phyloP scores from a whole-genome alignment of 306 rosid genomes.

The Hippophae tibetana region DNA sequence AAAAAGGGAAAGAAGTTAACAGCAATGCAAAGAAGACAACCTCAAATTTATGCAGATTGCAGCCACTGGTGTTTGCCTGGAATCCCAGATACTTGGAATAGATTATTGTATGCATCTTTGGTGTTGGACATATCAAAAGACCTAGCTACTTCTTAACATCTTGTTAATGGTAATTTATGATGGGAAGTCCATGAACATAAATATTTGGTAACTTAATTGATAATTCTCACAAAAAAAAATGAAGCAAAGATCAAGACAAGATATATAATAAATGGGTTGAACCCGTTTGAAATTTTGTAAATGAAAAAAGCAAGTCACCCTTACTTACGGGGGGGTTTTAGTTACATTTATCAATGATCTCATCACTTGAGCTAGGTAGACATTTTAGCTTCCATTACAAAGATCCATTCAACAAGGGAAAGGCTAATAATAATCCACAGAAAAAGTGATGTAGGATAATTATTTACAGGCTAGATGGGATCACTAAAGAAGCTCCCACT shows the following conservation, averaged over 20 bases:
- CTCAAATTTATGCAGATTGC: slow-evolving; percentile 22
- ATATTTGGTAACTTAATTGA: too few species aligned
- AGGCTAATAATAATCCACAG: slow-evolving; percentile 4
- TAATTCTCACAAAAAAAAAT: too few species aligned
- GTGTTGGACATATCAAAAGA: slow-evolving; percentile 8
- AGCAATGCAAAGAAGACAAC: slow-evolving; percentile 1
- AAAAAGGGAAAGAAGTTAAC: slow-evolving; percentile 15
- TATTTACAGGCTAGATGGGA: slow-evolving; percentile 24
- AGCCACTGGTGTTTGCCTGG: slow-evolving; percentile 48
- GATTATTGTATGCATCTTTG: slow-evolving; percentile 24
- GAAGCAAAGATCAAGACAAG: too few species aligned
- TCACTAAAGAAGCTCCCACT: slow-evolving; percentile 77
- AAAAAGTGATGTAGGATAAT: slow-evolving; percentile 8
- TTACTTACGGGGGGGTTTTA: too few species aligned
- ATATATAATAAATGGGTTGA: too few species aligned
- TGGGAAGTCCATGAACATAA: too few species aligned
- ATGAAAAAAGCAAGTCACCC: too few species aligned
- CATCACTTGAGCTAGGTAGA: too few species aligned
- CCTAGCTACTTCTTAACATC: slow-evolving; percentile 9
- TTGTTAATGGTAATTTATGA: background rate
- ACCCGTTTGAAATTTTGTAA: too few species aligned
- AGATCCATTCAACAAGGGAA: slow-evolving; percentile 16
- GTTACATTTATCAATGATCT: too few species aligned
- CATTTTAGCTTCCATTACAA: background rate
- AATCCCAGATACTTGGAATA: slow-evolving; percentile 41